A percentile compares a stretch with the other conserved stretches of the same genome.
phyloP scores from a whole-genome alignment of 2,329 filamentous ascomycete genomes.

The Stagonosporopsis rhizophila region DNA sequence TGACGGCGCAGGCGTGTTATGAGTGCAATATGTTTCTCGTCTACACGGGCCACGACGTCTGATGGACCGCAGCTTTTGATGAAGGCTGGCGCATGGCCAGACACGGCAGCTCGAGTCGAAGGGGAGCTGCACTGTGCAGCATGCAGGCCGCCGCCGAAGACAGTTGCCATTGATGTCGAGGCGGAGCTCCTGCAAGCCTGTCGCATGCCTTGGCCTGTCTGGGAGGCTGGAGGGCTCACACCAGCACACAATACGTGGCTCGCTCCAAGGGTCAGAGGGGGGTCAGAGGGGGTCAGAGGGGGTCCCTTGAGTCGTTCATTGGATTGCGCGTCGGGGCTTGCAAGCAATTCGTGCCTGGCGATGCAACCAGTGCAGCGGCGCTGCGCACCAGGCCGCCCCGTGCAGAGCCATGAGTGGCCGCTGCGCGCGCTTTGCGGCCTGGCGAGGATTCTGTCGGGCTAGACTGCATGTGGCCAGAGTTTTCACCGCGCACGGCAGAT shows the following conservation, averaged over 20 bases:
- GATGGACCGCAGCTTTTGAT: slow-evolving; percentile 25
- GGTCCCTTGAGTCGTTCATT: slow-evolving; percentile 37
- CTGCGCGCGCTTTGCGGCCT: slow-evolving; percentile 26
- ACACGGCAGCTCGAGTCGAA: slow-evolving; percentile 19
- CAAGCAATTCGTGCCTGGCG: slow-evolving; percentile 38
- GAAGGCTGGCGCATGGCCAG: slow-evolving; percentile 14
- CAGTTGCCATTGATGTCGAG: slow-evolving; percentile 5
- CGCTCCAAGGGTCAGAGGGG: slow-evolving; percentile 31
- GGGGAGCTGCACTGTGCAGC: not conserved
- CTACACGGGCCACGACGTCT: slow-evolving; percentile 18
- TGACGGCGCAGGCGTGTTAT: slow-evolving; percentile 1
- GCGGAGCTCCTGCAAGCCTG: slow-evolving; percentile 10
- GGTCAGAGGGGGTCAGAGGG: slow-evolving; percentile 31
- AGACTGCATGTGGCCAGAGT: slow-evolving; percentile 31
- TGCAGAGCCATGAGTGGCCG: slow-evolving; percentile 28
- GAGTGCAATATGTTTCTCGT: slow-evolving; percentile 37
- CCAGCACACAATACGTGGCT: slow-evolving; percentile 37
- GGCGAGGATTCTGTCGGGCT: slow-evolving; percentile 25
- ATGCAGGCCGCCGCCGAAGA: slow-evolving; percentile 1
- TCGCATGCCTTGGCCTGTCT: slow-evolving; percentile 17
- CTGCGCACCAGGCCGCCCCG: slow-evolving; percentile 12
- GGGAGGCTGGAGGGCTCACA: slow-evolving; percentile 3
- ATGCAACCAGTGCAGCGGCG: slow-evolving; percentile 26
- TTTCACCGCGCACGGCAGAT: slow-evolving; percentile 24
- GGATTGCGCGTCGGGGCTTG: slow-evolving; percentile 28